phyloP scores from a whole-genome alignment of 371 early-diverging fungal species.

The Mucor plumbeus region DNA sequence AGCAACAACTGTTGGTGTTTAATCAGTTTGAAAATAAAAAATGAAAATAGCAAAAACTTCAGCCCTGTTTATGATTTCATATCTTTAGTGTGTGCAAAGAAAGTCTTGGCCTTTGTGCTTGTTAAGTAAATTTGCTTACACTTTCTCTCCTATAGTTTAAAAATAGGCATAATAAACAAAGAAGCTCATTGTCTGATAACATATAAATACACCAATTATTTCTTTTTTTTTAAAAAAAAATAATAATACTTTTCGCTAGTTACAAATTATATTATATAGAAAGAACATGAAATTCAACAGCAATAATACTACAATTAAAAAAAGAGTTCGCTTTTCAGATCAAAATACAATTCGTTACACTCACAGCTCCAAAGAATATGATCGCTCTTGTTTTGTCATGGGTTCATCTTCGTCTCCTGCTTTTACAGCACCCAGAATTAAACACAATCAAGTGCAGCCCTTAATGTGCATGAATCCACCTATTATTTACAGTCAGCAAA shows the following conservation, averaged over 20 bases:
- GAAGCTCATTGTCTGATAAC: not conserved
- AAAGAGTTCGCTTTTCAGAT: conserved; percentile 25
- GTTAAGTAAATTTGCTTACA: not conserved
- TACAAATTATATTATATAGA: too few relatives aligned
- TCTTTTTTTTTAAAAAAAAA: not conserved
- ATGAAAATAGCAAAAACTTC: not conserved
- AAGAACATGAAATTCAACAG: not conserved
- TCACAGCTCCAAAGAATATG: conserved; percentile 29
- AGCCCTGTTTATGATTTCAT: not conserved
- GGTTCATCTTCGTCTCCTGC: not conserved
- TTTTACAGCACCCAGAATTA: not conserved
- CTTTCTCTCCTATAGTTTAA: not conserved
- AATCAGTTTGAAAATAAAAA: conserved; percentile 6
- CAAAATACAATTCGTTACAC: conserved; percentile 17
- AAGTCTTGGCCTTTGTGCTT: too few relatives aligned
- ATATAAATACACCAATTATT: not conserved
- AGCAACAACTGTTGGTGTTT: conserved; percentile 12
- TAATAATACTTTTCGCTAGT: not conserved
- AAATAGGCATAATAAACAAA: conserved; percentile 2
- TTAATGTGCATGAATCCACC: not conserved
- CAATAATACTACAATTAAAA: conserved; percentile 7
- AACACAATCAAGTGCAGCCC: not conserved
- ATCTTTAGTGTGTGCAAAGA: too few relatives aligned
- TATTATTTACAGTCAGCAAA: not conserved
- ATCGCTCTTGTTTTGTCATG: conserved; percentile 22